phyloP scores from a whole-genome alignment of 2,329 filamentous ascomycete species.

The Fusarium algeriense region DNA sequence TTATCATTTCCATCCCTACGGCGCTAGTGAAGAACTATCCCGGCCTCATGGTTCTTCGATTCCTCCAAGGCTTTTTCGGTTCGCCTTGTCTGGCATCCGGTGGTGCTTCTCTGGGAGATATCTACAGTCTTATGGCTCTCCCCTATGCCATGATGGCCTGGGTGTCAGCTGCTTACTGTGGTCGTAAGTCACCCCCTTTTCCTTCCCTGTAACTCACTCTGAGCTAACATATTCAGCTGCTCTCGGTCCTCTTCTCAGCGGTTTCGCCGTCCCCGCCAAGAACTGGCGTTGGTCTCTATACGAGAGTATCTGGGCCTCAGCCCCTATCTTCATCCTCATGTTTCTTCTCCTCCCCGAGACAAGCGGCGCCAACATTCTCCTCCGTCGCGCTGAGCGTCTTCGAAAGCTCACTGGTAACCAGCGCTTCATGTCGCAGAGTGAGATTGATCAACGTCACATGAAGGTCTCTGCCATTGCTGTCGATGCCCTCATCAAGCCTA shows the following conservation, averaged over 20 bases:
- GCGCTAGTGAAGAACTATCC: slow-evolving; percentile 72
- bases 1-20: slow-evolving; percentile 74
- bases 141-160: slow-evolving; percentile 71
- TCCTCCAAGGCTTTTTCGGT: slow-evolving; percentile 75
- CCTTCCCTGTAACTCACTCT: background rate
- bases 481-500: slow-evolving; percentile 71
- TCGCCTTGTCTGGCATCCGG: slow-evolving; percentile 73
- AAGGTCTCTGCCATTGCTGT: slow-evolving; percentile 60
- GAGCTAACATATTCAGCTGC: slow-evolving; percentile 55
- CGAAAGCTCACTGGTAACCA: slow-evolving; percentile 69
- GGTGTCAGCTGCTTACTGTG: slow-evolving; percentile 66
- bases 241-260: slow-evolving; percentile 70
- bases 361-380: slow-evolving; percentile 68
- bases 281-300: slow-evolving; percentile 74
- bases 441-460: slow-evolving; percentile 71
- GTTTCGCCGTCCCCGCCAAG: slow-evolving; percentile 69
- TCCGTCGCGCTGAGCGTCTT: slow-evolving; percentile 71
- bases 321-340: slow-evolving; percentile 70
- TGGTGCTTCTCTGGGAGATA: slow-evolving; percentile 64
- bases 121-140: slow-evolving; percentile 66
- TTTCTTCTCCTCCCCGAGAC: slow-evolving; percentile 75
- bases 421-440: slow-evolving; percentile 70
- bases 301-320: slow-evolving; percentile 72
- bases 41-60: slow-evolving; percentile 73
- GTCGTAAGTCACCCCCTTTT: slow-evolving; percentile 49